Conservation (phyloP, 495 filamentous ascomycete genomes). For the Aspergillus sclerotioniger region DNA sequence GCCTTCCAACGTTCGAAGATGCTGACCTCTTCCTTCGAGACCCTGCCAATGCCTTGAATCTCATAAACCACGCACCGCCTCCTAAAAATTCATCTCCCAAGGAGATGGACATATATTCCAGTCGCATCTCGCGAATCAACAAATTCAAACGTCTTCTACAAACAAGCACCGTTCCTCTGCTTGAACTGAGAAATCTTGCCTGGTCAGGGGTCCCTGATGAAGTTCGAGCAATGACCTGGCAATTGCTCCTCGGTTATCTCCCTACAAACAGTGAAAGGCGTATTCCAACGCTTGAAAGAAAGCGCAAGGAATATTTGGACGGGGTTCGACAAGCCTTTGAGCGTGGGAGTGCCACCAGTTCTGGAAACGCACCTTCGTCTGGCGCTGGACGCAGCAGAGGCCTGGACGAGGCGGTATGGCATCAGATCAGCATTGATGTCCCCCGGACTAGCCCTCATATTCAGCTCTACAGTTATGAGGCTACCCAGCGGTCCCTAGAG, state of each 20-base stretch:
- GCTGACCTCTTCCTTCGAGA: conserved; percentile 47
- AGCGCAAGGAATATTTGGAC: conserved; percentile 95
- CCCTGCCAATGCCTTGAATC: conserved; percentile 90
- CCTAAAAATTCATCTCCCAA: conserved; percentile 75
- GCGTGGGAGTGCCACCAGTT: conserved; percentile 49
- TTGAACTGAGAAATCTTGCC: conserved; percentile 77
- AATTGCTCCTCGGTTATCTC: conserved; percentile 90
- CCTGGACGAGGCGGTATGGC: conserved; percentile 93
- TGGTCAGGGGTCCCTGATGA: conserved; percentile 96
- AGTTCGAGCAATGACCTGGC: conserved; percentile 97
- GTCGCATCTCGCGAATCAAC: conserved; percentile 90
- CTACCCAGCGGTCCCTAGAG: conserved; percentile 89
- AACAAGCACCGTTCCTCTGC: conserved; percentile 79
- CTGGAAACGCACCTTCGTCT: conserved; percentile 35
- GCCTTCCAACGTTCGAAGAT: conserved; percentile 11
- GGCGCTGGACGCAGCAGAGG: conserved; percentile 60
- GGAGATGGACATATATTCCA: conserved; percentile 81
- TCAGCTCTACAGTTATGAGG: conserved; percentile 90
- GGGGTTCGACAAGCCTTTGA: conserved; percentile 95
- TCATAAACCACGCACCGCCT: conserved; percentile 81
- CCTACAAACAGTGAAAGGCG: conserved; percentile 91
- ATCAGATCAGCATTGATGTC: conserved; percentile 98
- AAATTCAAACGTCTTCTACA: conserved; percentile 97
- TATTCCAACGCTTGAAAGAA: conserved; percentile 86
- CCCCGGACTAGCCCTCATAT: conserved; percentile 96